Base-by-base conservation (phyloP, 306 rosid genomes). In the Arachis hypogaea region DNA sequence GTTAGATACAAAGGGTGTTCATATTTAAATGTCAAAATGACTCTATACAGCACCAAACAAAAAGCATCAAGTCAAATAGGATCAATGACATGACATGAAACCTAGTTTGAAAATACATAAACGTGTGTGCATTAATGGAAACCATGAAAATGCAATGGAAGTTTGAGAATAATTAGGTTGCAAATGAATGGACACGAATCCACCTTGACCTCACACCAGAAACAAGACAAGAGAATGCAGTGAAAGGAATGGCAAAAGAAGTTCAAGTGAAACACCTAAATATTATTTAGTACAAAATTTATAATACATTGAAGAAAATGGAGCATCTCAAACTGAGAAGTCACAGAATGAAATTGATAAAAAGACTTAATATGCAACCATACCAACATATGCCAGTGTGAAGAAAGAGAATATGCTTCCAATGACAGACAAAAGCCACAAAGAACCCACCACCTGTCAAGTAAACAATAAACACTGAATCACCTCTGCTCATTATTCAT, bases 381-480 rank as follows among this genome's bases (percentile, higher is more conserved):
- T 89, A 91, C 98, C 96, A 8, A 88, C 80, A 86, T 89, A 22
- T 33, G 95, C 87, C 0, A 94, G 87, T 5, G 97, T 89, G 79
- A 86, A 86, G 81, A 89, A 89, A 18, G 97, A 94, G 79, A 88
- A 56, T 71, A 79, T 54, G 84, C 92, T 80, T 60, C 96, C 98
- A 18, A 88, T 77, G 84, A 89, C 97, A 56, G 96, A 91, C 78
- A 91, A 74, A 68, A 91, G 83, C 98, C 98, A 94, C 75, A 94
- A 68, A 78, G 88, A 81, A 74, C 79, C 80, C 80, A 91, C 96
- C 78, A 86, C 94, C 98, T 94, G 90, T 43, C 67, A 80, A 75
- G 81, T 29, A 71, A 51, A 82, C 11, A 75, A 79, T 8, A 66
- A 33, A 72, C 28, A 22, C 38, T 68, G 14, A 82, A 59, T 77